phyloP scores from a whole-genome alignment of 495 filamentous ascomycete species.

The Lepidopterella palustris region DNA sequence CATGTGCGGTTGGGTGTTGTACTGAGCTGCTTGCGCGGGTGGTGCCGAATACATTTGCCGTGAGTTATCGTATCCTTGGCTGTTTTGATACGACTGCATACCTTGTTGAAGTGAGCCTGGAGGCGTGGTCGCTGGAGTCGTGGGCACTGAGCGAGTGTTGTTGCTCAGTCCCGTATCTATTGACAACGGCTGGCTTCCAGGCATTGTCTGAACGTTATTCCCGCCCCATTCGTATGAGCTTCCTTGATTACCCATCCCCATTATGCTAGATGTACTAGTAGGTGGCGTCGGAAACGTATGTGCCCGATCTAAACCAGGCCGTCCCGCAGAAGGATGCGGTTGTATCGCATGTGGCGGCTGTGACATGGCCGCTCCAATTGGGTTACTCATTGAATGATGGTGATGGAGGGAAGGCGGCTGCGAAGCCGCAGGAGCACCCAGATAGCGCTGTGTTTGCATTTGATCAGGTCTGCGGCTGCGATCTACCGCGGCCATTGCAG shows the following conservation, averaged over 20 bases:
- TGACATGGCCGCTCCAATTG: slow-evolving; percentile 56
- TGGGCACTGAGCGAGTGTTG: slow-evolving; percentile 75
- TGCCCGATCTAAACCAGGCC: slow-evolving; percentile 71
- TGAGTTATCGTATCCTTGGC: slow-evolving; percentile 69
- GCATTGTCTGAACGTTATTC: slow-evolving; percentile 59
- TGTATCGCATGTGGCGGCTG: slow-evolving; percentile 63
- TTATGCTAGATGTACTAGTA: slow-evolving; percentile 82
- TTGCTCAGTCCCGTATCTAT: slow-evolving; percentile 80
- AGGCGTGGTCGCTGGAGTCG: slow-evolving; percentile 89
- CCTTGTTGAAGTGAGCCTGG: slow-evolving; percentile 66
- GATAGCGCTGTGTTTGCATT: slow-evolving; percentile 39
- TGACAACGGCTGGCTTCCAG: slow-evolving; percentile 64
- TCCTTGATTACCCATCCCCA: slow-evolving; percentile 69
- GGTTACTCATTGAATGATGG: slow-evolving; percentile 68
- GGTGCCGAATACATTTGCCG: slow-evolving; percentile 75
- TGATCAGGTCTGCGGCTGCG: slow-evolving; percentile 55
- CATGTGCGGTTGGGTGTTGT: slow-evolving; percentile 57
- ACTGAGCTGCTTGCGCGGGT: slow-evolving; percentile 62
- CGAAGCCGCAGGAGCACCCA: slow-evolving; percentile 38
- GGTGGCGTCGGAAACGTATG: slow-evolving; percentile 93
- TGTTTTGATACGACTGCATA: slow-evolving; percentile 66
- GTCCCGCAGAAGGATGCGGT: slow-evolving; percentile 60
- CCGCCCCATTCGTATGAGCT: slow-evolving; percentile 69
- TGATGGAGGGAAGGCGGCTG: slow-evolving; percentile 63
- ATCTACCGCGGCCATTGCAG: slow-evolving; percentile 81